Conservation (phyloP, 2,329 filamentous ascomycete genomes). For the Fusarium sp. region DNA sequence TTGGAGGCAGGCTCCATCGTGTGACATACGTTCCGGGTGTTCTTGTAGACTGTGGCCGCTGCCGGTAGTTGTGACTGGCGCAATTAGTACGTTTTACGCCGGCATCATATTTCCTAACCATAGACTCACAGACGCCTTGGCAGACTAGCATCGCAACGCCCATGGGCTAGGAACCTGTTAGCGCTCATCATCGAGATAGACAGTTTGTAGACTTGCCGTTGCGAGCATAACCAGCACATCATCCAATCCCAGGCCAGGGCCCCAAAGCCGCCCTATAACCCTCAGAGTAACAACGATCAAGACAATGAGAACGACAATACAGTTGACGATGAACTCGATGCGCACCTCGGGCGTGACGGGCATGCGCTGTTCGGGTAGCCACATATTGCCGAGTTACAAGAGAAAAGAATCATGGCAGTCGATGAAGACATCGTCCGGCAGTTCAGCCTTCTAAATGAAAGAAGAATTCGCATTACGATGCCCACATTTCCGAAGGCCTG, state of each 20-base stretch:
- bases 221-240: background rate
- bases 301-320: background rate
- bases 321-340: background rate
- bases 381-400: background rate
- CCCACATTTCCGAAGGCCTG: background rate
- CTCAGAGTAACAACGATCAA: background rate
- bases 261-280: background rate
- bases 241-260: background rate
- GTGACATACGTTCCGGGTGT: background rate
- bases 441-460: background rate
- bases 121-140: background rate
- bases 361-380: background rate
- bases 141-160: background rate
- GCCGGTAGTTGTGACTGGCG: background rate
- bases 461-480: background rate
- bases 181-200: background rate
- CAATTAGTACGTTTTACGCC: background rate
- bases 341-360: background rate
- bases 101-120: background rate
- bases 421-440: background rate
- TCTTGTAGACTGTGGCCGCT: background rate
- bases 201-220: background rate
- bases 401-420: background rate
- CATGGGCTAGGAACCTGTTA: background rate
- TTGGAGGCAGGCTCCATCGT: background rate